These are phyloP conservation scores for Kregervanrija fluxuum DNA, from an alignment of 805 yeast species.

Conservation along the genomic window DNA sequence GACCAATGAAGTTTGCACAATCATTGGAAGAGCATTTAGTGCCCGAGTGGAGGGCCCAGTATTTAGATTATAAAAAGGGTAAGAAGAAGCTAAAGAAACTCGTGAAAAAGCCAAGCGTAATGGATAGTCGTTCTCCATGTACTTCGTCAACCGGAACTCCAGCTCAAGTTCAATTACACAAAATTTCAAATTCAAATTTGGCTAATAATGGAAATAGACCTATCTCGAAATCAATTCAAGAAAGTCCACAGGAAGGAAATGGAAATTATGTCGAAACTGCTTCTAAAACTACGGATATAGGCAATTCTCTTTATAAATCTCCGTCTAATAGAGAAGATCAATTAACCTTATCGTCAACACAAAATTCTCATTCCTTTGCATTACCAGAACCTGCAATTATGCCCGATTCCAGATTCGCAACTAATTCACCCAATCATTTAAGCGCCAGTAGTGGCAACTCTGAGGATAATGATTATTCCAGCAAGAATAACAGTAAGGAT, in stretches of 20 bases:
- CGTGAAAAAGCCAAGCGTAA: conserved; percentile 11
- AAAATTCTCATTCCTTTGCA: conserved; percentile 1
- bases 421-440: neutral
- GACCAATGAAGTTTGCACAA: conserved; percentile 60
- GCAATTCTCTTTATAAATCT: no score
- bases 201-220: neutral
- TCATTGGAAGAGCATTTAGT: conserved; percentile 60
- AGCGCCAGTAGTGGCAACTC: neutral
- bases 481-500: conserved; percentile 1
- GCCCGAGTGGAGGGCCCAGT: conserved; percentile 87
- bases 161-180: neutral
- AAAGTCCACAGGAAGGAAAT: neutral
- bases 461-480: neutral
- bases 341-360: neutral
- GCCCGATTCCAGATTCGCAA: neutral
- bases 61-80: conserved; percentile 59
- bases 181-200: neutral
- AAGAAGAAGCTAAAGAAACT: conserved; percentile 32
- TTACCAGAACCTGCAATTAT: conserved; percentile 4
- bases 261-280: no score
- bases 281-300: no score
- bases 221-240: neutral
- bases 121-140: neutral
- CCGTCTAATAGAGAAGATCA: neutral
- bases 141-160: neutral